phyloP scores from a whole-genome alignment of 2,329 filamentous ascomycete genomes.

The Ophiostoma montium region DNA sequence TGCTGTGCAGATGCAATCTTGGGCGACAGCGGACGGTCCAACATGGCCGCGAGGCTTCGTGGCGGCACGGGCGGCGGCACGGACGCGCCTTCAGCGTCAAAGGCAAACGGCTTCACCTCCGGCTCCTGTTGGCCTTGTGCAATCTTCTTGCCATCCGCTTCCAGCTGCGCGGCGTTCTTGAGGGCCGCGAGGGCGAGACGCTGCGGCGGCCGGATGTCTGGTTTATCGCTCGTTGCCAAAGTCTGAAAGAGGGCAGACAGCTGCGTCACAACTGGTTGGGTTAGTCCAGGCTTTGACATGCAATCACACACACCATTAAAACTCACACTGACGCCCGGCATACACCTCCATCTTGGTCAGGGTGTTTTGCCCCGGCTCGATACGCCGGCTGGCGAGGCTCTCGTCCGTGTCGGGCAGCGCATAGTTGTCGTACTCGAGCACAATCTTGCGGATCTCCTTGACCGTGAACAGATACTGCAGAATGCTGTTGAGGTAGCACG shows the following conservation, averaged over 20 bases:
- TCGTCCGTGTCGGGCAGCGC: slow-evolving; percentile 53
- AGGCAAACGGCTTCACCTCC: not conserved
- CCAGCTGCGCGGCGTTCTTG: slow-evolving; percentile 21
- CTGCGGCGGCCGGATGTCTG: slow-evolving; percentile 52
- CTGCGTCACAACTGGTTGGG: slow-evolving; percentile 52
- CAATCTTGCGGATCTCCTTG: slow-evolving; percentile 63
- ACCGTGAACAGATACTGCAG: slow-evolving; percentile 92
- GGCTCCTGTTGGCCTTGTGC: not conserved
- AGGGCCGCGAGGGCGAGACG: slow-evolving; percentile 71
- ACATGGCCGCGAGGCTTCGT: not conserved
- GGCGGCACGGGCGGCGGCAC: slow-evolving; percentile 18
- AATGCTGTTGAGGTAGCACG: slow-evolving; percentile 93
- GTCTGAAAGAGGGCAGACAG: slow-evolving; percentile 55
- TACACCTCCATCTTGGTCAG: slow-evolving; percentile 16
- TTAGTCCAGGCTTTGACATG: too few species aligned
- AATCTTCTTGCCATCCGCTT: slow-evolving; percentile 9
- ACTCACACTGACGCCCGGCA: slow-evolving; percentile 51
- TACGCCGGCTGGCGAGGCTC: slow-evolving; percentile 37
- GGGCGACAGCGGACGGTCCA: not conserved
- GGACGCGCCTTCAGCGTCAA: slow-evolving; percentile 11
- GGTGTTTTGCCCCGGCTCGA: slow-evolving; percentile 25
- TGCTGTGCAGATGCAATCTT: slow-evolving; percentile 11
- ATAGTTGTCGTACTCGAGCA: slow-evolving; percentile 60
- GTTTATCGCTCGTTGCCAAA: slow-evolving; percentile 50
- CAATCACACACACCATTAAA: too few species aligned